Percentiles rank a stretch among this genome's conserved stretches.
These are phyloP conservation scores for Diplodia sapinea DNA, from an alignment of 2,329 filamentous ascomycete genomes.

Conservation along the genomic window DNA sequence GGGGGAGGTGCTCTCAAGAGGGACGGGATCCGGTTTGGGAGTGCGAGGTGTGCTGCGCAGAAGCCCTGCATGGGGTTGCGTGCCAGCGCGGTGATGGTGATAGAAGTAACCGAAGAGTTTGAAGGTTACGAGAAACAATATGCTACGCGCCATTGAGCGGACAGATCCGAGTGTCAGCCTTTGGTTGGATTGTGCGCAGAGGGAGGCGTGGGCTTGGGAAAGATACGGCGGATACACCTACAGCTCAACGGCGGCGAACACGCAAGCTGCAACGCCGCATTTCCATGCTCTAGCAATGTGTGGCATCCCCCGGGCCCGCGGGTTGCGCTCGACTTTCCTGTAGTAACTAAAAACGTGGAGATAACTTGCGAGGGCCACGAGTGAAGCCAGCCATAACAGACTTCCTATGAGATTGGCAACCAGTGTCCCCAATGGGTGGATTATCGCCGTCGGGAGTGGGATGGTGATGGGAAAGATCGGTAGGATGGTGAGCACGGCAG, in stretches of 20 bases:
- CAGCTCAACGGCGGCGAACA: constrained; percentile 37
- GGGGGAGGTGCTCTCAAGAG: background rate
- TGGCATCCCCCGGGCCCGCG: background rate
- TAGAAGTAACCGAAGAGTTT: constrained; percentile 37
- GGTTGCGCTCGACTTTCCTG: background rate
- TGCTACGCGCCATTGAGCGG: constrained; percentile 19
- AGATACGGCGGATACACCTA: constrained; percentile 31
- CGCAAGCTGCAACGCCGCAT: constrained; percentile 34
- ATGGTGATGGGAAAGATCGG: constrained; percentile 34
- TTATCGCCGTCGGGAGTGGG: background rate
- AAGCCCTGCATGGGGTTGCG: background rate
- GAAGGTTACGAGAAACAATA: constrained; percentile 37
- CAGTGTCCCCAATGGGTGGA: constrained; percentile 32
- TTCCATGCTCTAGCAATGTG: constrained; percentile 33
- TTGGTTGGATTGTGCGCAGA: background rate
- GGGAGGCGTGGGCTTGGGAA: background rate
- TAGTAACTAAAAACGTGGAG: constrained; percentile 33
- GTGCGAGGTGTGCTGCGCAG: background rate
- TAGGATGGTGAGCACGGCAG: constrained; percentile 35
- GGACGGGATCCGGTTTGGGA: background rate
- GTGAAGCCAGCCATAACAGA: constrained; percentile 37
- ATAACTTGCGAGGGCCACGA: constrained; percentile 36
- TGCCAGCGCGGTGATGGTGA: constrained; percentile 34
- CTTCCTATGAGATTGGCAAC: constrained; percentile 34
- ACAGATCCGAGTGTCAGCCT: background rate